These are phyloP conservation scores for Papiliotrema laurentii DNA, from an alignment of 1,284 basidiomycete genomes.

Conservation along the genomic window DNA sequence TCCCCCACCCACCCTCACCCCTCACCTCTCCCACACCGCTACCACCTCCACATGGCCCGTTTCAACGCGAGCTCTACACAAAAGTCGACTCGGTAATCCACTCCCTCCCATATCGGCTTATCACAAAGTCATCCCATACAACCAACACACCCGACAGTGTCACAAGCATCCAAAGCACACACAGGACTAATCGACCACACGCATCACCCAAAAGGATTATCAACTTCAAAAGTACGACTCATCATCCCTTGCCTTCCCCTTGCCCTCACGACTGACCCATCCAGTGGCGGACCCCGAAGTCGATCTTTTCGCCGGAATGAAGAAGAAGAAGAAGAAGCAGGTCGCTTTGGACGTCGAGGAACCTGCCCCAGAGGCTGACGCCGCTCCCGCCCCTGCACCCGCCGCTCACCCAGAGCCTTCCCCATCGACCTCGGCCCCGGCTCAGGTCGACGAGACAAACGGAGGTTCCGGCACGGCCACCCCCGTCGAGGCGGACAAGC, in stretches of 20 bases:
- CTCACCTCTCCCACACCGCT: too few species aligned
- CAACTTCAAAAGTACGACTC: too few species aligned
- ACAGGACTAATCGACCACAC: not conserved
- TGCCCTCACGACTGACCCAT: too few species aligned
- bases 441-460: constrained; percentile 13
- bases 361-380: constrained; percentile 12
- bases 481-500: constrained; percentile 19
- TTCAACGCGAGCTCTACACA: not conserved
- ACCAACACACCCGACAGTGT: too few species aligned
- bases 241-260: too few species aligned
- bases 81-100: not conserved
- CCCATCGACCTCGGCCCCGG: constrained; percentile 27
- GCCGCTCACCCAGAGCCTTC: constrained; percentile 36
- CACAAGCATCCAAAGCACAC: not conserved
- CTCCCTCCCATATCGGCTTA: not conserved
- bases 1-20: not conserved
- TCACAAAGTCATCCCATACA: not conserved
- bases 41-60: too few species aligned
- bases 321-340: constrained; percentile 53
- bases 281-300: constrained; percentile 47
- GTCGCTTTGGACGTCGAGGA: constrained; percentile 47
- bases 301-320: constrained; percentile 53
- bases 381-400: too few species aligned
- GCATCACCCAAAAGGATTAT: not conserved
- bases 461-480: constrained; percentile 21